Conservation (phyloP, 2,329 filamentous ascomycete species). For the Claviceps paspali region DNA sequence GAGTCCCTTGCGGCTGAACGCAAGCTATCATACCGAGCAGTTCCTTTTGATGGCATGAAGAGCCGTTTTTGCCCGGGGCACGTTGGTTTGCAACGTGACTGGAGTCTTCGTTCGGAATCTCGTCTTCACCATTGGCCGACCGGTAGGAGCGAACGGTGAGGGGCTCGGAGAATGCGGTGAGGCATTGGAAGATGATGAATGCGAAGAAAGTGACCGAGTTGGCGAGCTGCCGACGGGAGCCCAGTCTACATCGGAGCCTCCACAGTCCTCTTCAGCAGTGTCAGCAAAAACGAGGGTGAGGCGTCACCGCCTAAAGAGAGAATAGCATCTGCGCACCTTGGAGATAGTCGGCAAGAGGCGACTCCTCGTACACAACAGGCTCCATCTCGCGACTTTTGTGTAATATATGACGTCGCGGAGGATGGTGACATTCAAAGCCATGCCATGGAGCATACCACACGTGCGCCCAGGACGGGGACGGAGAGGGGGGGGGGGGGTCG, state of each 20-base stretch:
- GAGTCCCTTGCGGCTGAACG: not conserved
- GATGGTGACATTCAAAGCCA: constrained; percentile 15
- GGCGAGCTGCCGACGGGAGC: constrained; percentile 24
- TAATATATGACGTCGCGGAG: constrained; percentile 12
- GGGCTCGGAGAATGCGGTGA: constrained; percentile 32
- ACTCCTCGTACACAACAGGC: constrained; percentile 71
- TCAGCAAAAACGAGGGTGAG: not conserved
- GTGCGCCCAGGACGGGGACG: constrained; percentile 1
- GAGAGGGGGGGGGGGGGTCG: not conserved
- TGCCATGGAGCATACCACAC: constrained; percentile 14
- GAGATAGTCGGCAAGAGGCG: constrained; percentile 77
- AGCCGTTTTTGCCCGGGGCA: constrained; percentile 16
- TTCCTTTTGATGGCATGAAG: constrained; percentile 31
- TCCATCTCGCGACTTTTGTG: constrained; percentile 42
- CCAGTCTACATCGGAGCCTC: constrained; percentile 31
- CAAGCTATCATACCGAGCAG: constrained; percentile 30
- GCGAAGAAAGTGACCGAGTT: constrained; percentile 15
- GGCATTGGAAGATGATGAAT: constrained; percentile 13
- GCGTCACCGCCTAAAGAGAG: not conserved
- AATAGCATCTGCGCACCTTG: constrained; percentile 45
- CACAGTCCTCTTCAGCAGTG: constrained; percentile 28
- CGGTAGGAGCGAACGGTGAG: constrained; percentile 39
- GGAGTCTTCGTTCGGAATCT: constrained; percentile 36
- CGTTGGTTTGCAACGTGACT: constrained; percentile 26
- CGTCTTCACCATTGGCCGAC: constrained; percentile 36